Evolutionary conservation across 2,329 filamentous ascomycete genomes (phyloP).

Genomic region (Alternaria postmessia): DNA sequence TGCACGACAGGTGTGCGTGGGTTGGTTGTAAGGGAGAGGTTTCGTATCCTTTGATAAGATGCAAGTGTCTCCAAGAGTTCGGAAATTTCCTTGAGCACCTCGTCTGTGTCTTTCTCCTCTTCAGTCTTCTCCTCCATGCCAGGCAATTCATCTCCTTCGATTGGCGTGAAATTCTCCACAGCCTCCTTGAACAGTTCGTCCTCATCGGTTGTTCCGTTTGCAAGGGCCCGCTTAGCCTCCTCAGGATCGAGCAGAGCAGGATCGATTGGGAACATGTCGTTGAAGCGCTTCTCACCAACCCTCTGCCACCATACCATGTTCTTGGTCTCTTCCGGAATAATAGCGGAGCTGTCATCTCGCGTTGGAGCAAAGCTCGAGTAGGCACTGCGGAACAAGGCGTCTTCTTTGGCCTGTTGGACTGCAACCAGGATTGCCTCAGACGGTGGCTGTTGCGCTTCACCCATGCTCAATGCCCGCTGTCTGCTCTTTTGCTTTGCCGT

Average conservation of each 20-base stretch:
- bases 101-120: constrained; percentile 70
- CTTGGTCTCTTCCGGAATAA: constrained; percentile 72
- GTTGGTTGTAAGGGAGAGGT: constrained; percentile 71
- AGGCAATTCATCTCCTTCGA: constrained; percentile 33
- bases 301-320: constrained; percentile 80
- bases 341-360: constrained; percentile 74
- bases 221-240: constrained; percentile 45
- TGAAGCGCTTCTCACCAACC: constrained; percentile 70
- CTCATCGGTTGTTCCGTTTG: constrained; percentile 48
- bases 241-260: constrained; percentile 52
- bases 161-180: constrained; percentile 49
- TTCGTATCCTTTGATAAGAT: constrained; percentile 81
- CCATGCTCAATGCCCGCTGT: constrained; percentile 73
- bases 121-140: constrained; percentile 49
- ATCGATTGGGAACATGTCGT: constrained; percentile 68
- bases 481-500: constrained; percentile 72
- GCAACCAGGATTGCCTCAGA: constrained; percentile 52
- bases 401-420: constrained; percentile 69
- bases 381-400: constrained; percentile 76
- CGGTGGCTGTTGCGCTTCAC: constrained; percentile 64
- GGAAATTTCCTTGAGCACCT: constrained; percentile 75
- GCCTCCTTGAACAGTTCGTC: constrained; percentile 49
- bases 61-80: constrained; percentile 78
- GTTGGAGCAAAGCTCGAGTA: constrained; percentile 83
- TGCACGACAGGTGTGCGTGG: constrained; percentile 72